These are phyloP conservation scores for Cryptococcus sp. DNA, from an alignment of 1,284 basidiomycete species.

Conservation along the genomic window DNA sequence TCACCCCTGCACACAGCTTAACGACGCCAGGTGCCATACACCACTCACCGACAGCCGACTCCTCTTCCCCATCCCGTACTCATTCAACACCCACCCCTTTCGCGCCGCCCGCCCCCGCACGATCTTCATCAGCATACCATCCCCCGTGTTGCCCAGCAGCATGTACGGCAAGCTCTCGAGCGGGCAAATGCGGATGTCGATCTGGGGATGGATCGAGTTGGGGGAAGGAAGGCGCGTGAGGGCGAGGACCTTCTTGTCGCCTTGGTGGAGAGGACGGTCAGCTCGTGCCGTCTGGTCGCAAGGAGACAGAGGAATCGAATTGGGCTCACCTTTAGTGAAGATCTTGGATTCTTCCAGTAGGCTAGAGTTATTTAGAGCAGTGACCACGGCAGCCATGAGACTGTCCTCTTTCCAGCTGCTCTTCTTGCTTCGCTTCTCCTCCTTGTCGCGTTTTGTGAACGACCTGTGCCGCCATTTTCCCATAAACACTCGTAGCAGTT, in stretches of 20 bases:
- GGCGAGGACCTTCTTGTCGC: slow-evolving; percentile 32
- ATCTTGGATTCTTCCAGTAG: slow-evolving; percentile 26
- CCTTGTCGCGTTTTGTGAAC: slow-evolving; percentile 9
- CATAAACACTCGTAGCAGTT: background rate
- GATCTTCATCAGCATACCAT: slow-evolving; percentile 38
- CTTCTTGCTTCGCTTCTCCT: no score
- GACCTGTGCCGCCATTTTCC: slow-evolving; percentile 6
- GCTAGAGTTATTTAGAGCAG: slow-evolving; percentile 19
- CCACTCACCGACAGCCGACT: slow-evolving; percentile 13
- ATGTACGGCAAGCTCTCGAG: slow-evolving; percentile 30
- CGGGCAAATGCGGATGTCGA: slow-evolving; percentile 39
- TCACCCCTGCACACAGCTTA: no score
- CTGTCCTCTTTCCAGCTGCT: slow-evolving; percentile 11
- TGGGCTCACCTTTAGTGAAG: slow-evolving; percentile 24
- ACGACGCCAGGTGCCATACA: no score
- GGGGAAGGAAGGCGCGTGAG: slow-evolving; percentile 22
- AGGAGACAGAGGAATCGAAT: no score
- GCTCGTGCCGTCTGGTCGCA: no score
- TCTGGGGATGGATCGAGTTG: slow-evolving; percentile 24
- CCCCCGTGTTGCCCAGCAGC: slow-evolving; percentile 40
- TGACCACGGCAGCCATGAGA: slow-evolving; percentile 25
- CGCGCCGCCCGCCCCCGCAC: slow-evolving; percentile 23
- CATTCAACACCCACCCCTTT: slow-evolving; percentile 37
- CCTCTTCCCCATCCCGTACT: slow-evolving; percentile 36
- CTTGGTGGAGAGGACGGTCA: slow-evolving; percentile 16